Conservation (phyloP, 2,329 filamentous ascomycete genomes). For the Aspergillus aculeatus region DNA sequence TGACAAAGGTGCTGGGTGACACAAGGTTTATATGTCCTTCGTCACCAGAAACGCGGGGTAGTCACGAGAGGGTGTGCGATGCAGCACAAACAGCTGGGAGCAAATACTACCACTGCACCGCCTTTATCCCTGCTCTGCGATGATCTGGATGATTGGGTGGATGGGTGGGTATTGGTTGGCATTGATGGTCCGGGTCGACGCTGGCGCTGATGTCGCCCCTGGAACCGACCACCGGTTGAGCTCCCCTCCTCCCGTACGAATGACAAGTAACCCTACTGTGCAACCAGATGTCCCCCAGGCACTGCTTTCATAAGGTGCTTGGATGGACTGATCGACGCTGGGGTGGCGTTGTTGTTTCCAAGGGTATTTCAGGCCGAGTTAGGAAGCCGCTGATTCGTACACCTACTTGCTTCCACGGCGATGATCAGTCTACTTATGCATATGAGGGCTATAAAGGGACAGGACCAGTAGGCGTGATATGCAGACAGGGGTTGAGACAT, state of each 20-base stretch:
- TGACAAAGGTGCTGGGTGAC: constrained; percentile 3
- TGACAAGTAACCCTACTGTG: neutral
- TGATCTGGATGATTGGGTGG: constrained; percentile 10
- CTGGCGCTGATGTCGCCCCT: neutral
- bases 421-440: neutral
- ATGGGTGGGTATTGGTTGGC: constrained; percentile 11
- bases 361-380: neutral
- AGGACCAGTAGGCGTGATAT: neutral
- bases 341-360: constrained; percentile 3
- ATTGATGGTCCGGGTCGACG: neutral
- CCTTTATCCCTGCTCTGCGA: constrained; percentile 6
- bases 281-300: neutral
- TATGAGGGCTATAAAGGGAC: neutral
- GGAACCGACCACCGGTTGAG: neutral
- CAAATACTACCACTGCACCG: neutral
- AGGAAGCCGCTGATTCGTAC: neutral
- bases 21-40: constrained; percentile 21
- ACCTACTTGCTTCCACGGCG: neutral
- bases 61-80: constrained; percentile 17
- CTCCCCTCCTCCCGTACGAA: neutral
- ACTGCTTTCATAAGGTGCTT: neutral
- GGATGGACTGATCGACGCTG: neutral
- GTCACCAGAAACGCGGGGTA: constrained; percentile 22
- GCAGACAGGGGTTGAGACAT: neutral
- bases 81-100: constrained; percentile 3